A percentile compares a stretch with the other conserved stretches of the same genome.
Conservation (phyloP, 352 stramenopile genomes). For the Pythium rishiriense region DNA sequence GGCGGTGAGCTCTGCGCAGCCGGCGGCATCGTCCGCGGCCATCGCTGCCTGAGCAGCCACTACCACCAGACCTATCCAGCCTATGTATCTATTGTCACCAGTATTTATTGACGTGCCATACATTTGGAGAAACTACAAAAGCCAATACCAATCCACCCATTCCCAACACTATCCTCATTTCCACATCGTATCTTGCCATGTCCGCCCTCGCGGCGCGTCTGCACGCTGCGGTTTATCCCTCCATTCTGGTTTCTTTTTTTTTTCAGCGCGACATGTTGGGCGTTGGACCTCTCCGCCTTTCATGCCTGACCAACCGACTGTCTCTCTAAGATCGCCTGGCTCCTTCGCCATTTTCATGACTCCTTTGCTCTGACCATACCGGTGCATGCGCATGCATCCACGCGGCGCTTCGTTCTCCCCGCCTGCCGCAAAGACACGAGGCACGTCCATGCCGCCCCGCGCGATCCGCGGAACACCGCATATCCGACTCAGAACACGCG, state of each 20-base stretch:
- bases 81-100: constrained; percentile 23
- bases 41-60: constrained; percentile 18
- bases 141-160: neutral
- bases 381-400: too few species aligned
- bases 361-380: too few species aligned
- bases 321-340: neutral
- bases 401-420: too few species aligned
- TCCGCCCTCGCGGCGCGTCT: too few species aligned
- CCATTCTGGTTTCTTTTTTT: neutral
- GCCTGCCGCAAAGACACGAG: neutral
- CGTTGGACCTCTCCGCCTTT: neutral
- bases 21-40: constrained; percentile 11
- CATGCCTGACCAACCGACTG: neutral
- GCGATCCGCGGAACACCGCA: neutral
- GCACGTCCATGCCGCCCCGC: too few species aligned
- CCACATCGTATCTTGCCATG: too few species aligned
- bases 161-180: neutral
- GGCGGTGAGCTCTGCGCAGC: constrained; percentile 31
- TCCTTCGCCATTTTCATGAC: too few species aligned
- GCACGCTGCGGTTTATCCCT: too few species aligned
- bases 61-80: constrained; percentile 1
- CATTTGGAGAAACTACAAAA: constrained; percentile 13
- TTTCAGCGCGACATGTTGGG: neutral
- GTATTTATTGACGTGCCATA: constrained; percentile 28
- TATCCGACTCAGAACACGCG: neutral